Evolutionary conservation across 805 yeast species (phyloP), one percentile per base, ranked within the genome.

Genomic region (Saturnispora hagleri): DNA sequence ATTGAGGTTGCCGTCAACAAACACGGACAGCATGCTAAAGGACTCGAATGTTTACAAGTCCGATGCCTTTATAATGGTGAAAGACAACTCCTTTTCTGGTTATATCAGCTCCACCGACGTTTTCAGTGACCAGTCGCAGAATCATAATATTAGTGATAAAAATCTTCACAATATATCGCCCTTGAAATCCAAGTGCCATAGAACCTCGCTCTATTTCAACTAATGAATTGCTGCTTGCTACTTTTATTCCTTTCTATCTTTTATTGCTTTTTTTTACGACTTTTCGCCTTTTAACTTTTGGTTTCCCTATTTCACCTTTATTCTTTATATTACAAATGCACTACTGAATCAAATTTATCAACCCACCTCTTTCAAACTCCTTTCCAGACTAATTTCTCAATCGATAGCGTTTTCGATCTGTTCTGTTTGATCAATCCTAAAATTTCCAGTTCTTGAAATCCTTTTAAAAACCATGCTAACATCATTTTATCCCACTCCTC

Each of bases 371-470:
- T 26, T 26, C 62, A 82, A 15, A 85, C 64, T 28, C 80, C 87
- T 59, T 75, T 82, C 93, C 93, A 86, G 5, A 80, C 65, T 15
- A 81, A 71, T 60, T 84, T 87, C 58, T 86, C 91, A 42, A 86
- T 70, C 51, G 75, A 72, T 58, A 86, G 89, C 31, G 79, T 77
- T 63, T 80, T 81, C 15, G 81, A 67, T 57, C 73, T 74, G 43
- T 76, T 76, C 49, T 82, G 84, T 57, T 80, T 81, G 18, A 88
- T 62, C 46, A 87, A 68, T 0, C 97, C 97, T 51, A 86, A 68
- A 55, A 77, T 69, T 53, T 80, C 78, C 53, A 89, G 70, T 61
- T 89, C 96, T 26, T 77, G 77, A 47, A 90, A 73, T 18, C 81
- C 81, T 58, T 86, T 90, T 54, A 86, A 68, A 62, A 89, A 89